Base-by-base conservation (phyloP, 768 basidiomycete species). In the Boletus bicolor region DNA sequence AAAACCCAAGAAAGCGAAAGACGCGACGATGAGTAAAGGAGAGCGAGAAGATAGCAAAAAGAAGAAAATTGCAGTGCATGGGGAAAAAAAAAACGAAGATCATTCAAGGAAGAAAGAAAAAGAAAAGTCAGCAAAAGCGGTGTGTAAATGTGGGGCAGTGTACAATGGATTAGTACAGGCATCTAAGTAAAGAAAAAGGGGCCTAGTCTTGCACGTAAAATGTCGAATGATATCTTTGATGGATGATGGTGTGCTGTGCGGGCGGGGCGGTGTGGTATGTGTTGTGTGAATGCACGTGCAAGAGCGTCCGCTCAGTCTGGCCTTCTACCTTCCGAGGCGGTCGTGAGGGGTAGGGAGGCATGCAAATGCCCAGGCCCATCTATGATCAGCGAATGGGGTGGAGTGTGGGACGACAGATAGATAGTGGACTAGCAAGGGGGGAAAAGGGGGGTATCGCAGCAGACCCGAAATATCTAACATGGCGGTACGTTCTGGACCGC, bases 371-470 rank as follows among this genome's bases (percentile, higher is more conserved):
- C 4, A 7, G 45, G 34, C 26, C 26, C n/a, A 36, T 34, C 51
- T 15, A 24, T 35, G 49, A 55, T 46, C 55, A 36, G 38, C 32
- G 44, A 26, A 11, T 14, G 44, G 43, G n/a, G 10, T 41, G 19
- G 38, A 9, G 49, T 41, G n/a, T 32, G 21, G 38, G 26, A 49
- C 34, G 49, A 39, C 44, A 53, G 51, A 61, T 56, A 63, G 62
- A 61, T 56, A 62, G 30, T 49, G 55, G 51, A 53, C 47, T 52
- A 36, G 35, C 49, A 19, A 34, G 7, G 37, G 38, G 10, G 28
- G 28, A 28, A 28, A 35, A 14, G 14, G 37, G 21, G 42, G 49
- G 56, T 61, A 55, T 67, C 65, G 49, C 65, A 64, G 19, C 39
- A 24, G 44, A 41, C 46, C 39, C 28, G 30, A 56, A 54, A 36